Base-by-base conservation (phyloP, 2,329 filamentous ascomycete species). In the Epichloe uncinata region DNA sequence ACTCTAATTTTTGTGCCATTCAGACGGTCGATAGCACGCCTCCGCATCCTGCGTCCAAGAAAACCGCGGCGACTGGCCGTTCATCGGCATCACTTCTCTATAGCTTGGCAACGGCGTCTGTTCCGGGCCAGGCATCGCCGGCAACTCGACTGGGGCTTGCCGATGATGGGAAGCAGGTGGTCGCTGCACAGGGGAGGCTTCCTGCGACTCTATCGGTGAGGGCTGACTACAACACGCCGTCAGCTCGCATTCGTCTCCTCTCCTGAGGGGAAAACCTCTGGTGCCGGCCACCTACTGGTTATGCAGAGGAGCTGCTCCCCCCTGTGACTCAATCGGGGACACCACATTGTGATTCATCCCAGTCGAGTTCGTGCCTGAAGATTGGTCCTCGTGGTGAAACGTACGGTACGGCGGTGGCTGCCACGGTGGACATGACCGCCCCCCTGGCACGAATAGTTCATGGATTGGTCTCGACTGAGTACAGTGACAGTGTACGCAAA, bases 21-120 rank as follows among this genome's bases (percentile, higher is more conserved):
- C 58, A 3, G 56, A 43, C 16, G 59, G 58, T 15, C 56, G 57
- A 54, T 63, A 61, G 3, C 53, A 52, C 8, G 56, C 51, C 54
- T 66, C 64, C 7, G 59, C 56, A 6, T 37, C 46, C 12, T 58
- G 57, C 8, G 55, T 51, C 63, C 63, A 70, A 9, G 63, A 69
- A 38, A 64, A 48, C 45, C 53, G 54, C 50, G 54, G 37, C 22
- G 40, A 45, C 36, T 36, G 42, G 12, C 18, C 26, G 16, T 20
- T 13, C 3, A 7, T 34, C 5, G 20, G 53, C 44, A 36, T 45
- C 22, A 15, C 53, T 53, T 38, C 55, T 55, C 42, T 68, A 69
- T 30, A 51, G 5, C 35, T 53, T 1, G 69, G 69, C n/a, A 66
- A 56, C 13, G 63, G 63, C 18, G 64, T 59, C 1, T 57, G 4